Evolutionary conservation across 2,329 filamentous ascomycete genomes (phyloP), one percentile per base, ranked within the genome.

Genomic region (Penicillium sp.): DNA sequence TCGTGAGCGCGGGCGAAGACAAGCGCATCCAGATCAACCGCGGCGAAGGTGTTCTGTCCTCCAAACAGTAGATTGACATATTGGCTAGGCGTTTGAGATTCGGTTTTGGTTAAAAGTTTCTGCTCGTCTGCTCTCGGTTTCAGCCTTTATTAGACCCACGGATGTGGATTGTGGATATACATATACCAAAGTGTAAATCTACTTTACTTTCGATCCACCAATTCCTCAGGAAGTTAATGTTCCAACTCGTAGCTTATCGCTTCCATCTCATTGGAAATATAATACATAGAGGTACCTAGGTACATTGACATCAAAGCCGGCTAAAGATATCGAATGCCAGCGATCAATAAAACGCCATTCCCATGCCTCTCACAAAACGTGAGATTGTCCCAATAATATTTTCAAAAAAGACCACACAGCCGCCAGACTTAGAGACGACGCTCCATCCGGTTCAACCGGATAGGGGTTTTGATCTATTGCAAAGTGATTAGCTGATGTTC

Each of bases 1-100:
- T 98, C 66, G 87, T 96, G 39, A 95, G 88, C 64, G 90, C 78
- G 38, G 90, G 92, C 13, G 91, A 97, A 78, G 93, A 98, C 67
- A 95, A 93, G 75, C 84, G 82, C 75, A 84, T 98, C 62, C 93
- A 98, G 76, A 83, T 98, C 53, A 96, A 98, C 71, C 79, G 81
- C 58, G 84, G 83, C 15, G 78, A 80, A 54, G 79, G 71, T 27
- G 68, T 75, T 45, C 54, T 73, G 44, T 69, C 63, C 45, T 66
- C 66, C 20, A 62, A 59, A 53, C 47, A 57, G 54, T 57, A 55
- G 54, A 54, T 59, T 65, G 60, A 56, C 59, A 64, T 63, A 63
- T 55, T 52, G 55, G 50, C 50, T 46, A 54, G 63, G 64, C 58
- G 61, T 66, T 63, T 58, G 56, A 62, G 61, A 57, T 59, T 60